A percentile compares a stretch with the other conserved stretches of the same genome.
Evolutionary conservation across 768 basidiomycete species (phyloP).

Genomic region (Phlebiopsis gigantea): DNA sequence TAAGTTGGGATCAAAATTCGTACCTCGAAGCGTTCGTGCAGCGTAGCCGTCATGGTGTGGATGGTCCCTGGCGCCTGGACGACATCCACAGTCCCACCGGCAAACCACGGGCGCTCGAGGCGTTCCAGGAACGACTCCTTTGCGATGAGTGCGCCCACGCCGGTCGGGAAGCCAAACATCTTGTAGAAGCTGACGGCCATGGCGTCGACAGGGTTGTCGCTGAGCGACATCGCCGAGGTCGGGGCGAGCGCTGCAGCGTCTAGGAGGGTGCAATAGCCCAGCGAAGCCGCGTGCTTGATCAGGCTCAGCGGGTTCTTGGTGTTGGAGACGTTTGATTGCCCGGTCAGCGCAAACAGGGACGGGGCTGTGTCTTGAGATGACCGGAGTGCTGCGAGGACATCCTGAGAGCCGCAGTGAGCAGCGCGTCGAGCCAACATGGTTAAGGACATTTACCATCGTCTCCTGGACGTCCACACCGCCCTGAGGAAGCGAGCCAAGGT

Average conservation of each 20-base stretch:
- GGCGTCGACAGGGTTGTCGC: slow-evolving; percentile 68
- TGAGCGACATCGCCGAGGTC: slow-evolving; percentile 61
- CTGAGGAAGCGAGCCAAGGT: slow-evolving; percentile 56
- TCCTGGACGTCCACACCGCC: slow-evolving; percentile 58
- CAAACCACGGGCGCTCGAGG: slow-evolving; percentile 76
- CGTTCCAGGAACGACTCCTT: slow-evolving; percentile 59
- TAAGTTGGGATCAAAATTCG: slow-evolving; percentile 11
- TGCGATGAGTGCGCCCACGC: slow-evolving; percentile 74
- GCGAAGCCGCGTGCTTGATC: slow-evolving; percentile 54
- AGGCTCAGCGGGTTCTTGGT: slow-evolving; percentile 64
- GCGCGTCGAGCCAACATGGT: neutral
- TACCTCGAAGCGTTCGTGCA: slow-evolving; percentile 79
- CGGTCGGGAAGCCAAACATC: slow-evolving; percentile 86
- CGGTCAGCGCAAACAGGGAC: slow-evolving; percentile 70
- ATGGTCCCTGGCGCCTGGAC: slow-evolving; percentile 77
- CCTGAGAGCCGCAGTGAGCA: slow-evolving; percentile 32
- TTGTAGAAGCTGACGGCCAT: slow-evolving; percentile 86
- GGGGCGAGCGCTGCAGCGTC: slow-evolving; percentile 81
- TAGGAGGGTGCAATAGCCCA: slow-evolving; percentile 71
- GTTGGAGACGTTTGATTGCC: slow-evolving; percentile 80
- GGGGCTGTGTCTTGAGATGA: slow-evolving; percentile 40
- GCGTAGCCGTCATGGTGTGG: slow-evolving; percentile 51
- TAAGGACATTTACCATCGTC: slow-evolving; percentile 47
- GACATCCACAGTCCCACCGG: slow-evolving; percentile 77
- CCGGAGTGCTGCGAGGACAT: slow-evolving; percentile 45